Conservation (phyloP, 176 grass and related monocot genomes). For the Eleusine indica region DNA sequence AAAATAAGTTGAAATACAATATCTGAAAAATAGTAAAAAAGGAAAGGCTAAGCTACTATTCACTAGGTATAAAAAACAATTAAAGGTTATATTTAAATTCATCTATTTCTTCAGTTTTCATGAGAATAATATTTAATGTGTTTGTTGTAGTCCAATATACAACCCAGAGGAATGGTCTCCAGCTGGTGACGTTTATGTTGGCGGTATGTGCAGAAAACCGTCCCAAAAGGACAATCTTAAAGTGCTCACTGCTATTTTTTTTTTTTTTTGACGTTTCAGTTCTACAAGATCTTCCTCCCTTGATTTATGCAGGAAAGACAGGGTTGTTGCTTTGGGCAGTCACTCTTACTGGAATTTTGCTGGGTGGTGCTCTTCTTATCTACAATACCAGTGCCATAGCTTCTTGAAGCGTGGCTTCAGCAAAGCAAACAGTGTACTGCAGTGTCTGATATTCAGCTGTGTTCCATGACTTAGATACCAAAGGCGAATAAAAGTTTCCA, state of each 20-base stretch:
- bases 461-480: neutral
- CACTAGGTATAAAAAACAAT: too few species aligned
- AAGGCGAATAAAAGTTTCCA: neutral
- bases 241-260: neutral
- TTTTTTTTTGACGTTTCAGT: neutral
- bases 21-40: too few species aligned
- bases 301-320: slow-evolving; percentile 71
- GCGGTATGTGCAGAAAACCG: slow-evolving; percentile 54
- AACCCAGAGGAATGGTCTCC: slow-evolving; percentile 72
- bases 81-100: neutral
- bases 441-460: neutral
- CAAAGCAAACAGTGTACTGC: neutral
- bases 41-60: too few species aligned
- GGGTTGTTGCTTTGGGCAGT: slow-evolving; percentile 84
- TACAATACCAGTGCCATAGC: slow-evolving; percentile 84
- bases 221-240: slow-evolving; percentile 1
- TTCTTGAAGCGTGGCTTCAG: slow-evolving; percentile 36
- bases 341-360: slow-evolving; percentile 76
- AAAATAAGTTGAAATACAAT: too few species aligned
- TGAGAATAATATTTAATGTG: slow-evolving; percentile 10
- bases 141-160: slow-evolving; percentile 70
- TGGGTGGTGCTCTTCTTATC: slow-evolving; percentile 76
- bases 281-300: neutral
- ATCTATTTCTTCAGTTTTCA: slow-evolving; percentile 15
- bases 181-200: slow-evolving; percentile 71